Percentiles rank a stretch among this genome's conserved stretches.
Evolutionary conservation across 148 eudicot genomes (phyloP).

Genomic region (Rhododendron henanense): DNA sequence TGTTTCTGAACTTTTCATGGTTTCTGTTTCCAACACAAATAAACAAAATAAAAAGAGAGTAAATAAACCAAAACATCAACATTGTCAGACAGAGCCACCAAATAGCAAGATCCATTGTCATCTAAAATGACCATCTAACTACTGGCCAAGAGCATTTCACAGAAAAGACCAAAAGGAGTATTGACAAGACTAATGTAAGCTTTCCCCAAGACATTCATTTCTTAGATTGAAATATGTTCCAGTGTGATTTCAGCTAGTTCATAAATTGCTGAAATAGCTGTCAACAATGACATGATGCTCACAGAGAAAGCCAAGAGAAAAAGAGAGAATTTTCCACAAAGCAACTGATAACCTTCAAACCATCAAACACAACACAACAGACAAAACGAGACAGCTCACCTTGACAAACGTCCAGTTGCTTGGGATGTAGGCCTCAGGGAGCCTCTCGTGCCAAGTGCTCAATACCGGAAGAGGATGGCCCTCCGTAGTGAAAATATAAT

Average conservation of each 20-base stretch:
- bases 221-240: background rate
- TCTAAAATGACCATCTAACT: background rate
- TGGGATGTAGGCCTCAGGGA: constrained; percentile 59
- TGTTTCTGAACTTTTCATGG: background rate
- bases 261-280: background rate
- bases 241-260: background rate
- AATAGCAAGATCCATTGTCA: background rate
- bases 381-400: constrained; percentile 36
- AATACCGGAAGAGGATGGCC: constrained; percentile 94
- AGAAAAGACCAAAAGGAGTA: background rate
- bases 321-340: background rate
- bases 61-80: background rate
- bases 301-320: background rate
- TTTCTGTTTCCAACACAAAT: background rate
- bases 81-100: background rate
- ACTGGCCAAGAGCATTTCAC: background rate
- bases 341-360: background rate
- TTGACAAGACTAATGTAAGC: background rate
- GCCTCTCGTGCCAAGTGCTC: constrained; percentile 85
- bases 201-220: background rate
- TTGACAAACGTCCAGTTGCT: constrained; percentile 59
- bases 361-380: background rate
- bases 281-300: background rate
- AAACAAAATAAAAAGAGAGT: background rate
- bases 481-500: constrained; percentile 91